phyloP scores from a whole-genome alignment of 768 basidiomycete genomes.

The Sarcomyxa edulis region DNA sequence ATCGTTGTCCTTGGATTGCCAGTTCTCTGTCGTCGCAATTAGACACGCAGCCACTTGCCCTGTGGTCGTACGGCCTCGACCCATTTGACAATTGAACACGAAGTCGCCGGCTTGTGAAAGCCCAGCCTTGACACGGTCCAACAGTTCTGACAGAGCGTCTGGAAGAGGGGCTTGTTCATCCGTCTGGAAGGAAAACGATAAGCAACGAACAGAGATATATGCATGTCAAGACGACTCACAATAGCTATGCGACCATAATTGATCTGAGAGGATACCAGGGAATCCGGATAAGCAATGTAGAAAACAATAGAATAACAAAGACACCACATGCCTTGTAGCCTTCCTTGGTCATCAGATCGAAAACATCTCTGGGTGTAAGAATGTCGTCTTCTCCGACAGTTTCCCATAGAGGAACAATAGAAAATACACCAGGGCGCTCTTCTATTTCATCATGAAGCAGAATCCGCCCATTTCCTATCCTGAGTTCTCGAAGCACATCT shows the following conservation, averaged over 20 bases:
- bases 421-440: slow-evolving; percentile 83
- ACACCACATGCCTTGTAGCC: slow-evolving; percentile 59
- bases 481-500: slow-evolving; percentile 83
- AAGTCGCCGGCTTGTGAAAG: slow-evolving; percentile 66
- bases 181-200: slow-evolving; percentile 46
- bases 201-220: slow-evolving; percentile 6
- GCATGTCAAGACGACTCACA: slow-evolving; percentile 38
- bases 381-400: slow-evolving; percentile 75
- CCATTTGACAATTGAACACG: slow-evolving; percentile 98
- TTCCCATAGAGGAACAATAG: slow-evolving; percentile 95
- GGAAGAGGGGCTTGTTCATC: slow-evolving; percentile 97
- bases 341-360: slow-evolving; percentile 66
- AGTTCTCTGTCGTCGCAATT: slow-evolving; percentile 68
- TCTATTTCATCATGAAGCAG: slow-evolving; percentile 95
- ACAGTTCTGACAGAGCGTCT: slow-evolving; percentile 71
- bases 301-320: background rate
- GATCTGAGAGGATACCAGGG: slow-evolving; percentile 41
- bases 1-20: slow-evolving; percentile 41
- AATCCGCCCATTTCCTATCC: slow-evolving; percentile 65
- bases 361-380: slow-evolving; percentile 83
- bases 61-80: slow-evolving; percentile 85
- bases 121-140: slow-evolving; percentile 64
- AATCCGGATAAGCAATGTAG: background rate
- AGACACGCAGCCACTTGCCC: slow-evolving; percentile 92
- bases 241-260: slow-evolving; percentile 89